These are phyloP conservation scores for Lentinula guzmanii DNA, from an alignment of 768 basidiomycete genomes.

Conservation along the genomic window DNA sequence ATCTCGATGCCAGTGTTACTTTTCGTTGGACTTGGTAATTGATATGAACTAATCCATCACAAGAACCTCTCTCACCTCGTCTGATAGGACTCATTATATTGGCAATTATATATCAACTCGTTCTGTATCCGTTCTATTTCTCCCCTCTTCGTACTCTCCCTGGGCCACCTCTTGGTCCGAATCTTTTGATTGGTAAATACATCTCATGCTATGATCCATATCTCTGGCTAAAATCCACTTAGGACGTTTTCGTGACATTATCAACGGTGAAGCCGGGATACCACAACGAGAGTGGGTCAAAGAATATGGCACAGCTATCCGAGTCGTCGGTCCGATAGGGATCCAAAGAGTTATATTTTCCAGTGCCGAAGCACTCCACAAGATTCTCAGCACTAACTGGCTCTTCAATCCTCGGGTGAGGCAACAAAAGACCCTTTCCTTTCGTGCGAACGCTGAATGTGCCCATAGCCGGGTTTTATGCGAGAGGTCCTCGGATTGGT, in stretches of 20 bases:
- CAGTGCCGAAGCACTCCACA: conserved; percentile 37
- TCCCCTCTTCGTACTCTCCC: conserved; percentile 1
- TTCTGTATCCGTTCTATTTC: not conserved
- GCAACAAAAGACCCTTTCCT: not conserved
- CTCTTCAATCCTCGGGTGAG: conserved; percentile 37
- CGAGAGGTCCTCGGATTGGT: conserved; percentile 34
- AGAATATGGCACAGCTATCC: conserved; percentile 35
- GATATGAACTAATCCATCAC: not conserved
- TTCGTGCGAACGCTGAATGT: not conserved
- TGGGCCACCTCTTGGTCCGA: conserved; percentile 1
- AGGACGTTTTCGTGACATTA: not conserved
- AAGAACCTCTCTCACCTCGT: not conserved
- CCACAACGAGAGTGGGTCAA: conserved; percentile 43
- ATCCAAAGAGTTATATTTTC: conserved; percentile 39
- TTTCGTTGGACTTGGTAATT: not conserved
- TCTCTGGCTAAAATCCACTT: not conserved
- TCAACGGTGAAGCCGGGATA: conserved; percentile 29
- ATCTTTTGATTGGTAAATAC: not conserved
- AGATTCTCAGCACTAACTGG: conserved; percentile 40
- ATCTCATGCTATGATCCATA: not conserved
- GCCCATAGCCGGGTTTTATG: conserved; percentile 34
- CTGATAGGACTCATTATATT: not conserved
- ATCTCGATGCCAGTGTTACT: not conserved
- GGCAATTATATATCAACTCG: not conserved
- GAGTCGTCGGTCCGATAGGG: conserved; percentile 38